Conservation (phyloP, 768 basidiomycete species). For the Phylloporus sp. region DNA sequence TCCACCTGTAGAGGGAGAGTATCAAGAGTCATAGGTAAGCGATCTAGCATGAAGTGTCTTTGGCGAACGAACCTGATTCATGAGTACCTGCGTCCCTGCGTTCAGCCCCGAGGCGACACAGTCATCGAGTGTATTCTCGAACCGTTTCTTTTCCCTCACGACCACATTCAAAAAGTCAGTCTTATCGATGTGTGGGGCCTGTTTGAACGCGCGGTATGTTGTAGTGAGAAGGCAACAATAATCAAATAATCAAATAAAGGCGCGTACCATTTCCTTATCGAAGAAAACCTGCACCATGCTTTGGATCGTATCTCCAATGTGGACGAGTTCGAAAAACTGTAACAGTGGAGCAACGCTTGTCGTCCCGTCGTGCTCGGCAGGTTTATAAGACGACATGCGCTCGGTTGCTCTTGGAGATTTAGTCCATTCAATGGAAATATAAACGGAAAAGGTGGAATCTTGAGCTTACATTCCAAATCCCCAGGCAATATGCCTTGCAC, state of each 20-base stretch:
- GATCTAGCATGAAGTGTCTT: background rate
- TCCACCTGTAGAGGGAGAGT: constrained; percentile 59
- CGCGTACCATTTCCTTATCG: constrained; percentile 84
- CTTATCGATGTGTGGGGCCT: constrained; percentile 87
- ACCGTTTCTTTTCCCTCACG: constrained; percentile 94
- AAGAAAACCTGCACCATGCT: constrained; percentile 98
- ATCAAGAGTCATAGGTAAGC: background rate
- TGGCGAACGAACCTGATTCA: constrained; percentile 71
- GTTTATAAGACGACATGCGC: constrained; percentile 87
- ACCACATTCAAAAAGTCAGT: constrained; percentile 92
- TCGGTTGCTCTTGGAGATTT: constrained; percentile 64
- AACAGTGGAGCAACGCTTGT: constrained; percentile 87
- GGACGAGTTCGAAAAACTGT: constrained; percentile 97
- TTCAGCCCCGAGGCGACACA: constrained; percentile 92
- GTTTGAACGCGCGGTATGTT: background rate
- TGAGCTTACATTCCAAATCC: constrained; percentile 73
- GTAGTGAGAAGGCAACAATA: background rate
- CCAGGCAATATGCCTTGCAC: constrained; percentile 71
- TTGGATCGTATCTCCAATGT: constrained; percentile 95
- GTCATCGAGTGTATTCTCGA: constrained; percentile 90
- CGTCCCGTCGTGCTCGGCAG: constrained; percentile 78
- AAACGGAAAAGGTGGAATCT: background rate
- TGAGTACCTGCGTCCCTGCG: constrained; percentile 90
- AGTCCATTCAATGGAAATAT: background rate
- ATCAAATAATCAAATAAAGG: background rate